Conservation (phyloP, 2,329 filamentous ascomycete genomes). For the Emmonsia crescens region DNA sequence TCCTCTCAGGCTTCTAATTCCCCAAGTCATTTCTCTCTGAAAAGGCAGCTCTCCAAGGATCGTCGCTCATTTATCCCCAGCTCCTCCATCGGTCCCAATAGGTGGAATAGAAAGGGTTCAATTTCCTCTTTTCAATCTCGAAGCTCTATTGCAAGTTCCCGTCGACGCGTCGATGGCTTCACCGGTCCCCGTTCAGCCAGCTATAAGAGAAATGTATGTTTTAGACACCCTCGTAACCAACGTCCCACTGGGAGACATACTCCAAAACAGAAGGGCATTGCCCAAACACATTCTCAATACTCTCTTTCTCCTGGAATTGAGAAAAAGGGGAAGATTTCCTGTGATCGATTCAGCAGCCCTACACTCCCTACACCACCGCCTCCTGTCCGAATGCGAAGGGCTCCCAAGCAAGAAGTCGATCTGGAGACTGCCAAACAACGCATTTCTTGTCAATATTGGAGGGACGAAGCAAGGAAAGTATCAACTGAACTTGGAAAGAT, state of each 20-base stretch:
- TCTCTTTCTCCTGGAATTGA: constrained; percentile 13
- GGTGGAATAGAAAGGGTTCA: constrained; percentile 24
- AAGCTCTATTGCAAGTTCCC: constrained; percentile 39
- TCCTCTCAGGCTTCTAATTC: background rate
- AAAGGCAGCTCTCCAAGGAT: background rate
- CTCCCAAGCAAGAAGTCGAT: constrained; percentile 18
- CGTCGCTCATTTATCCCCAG: background rate
- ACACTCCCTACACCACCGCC: constrained; percentile 31
- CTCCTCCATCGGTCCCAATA: constrained; percentile 18
- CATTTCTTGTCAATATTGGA: constrained; percentile 43
- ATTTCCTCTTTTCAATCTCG: constrained; percentile 34
- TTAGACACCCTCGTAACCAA: constrained; percentile 43
- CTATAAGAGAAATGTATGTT: constrained; percentile 53
- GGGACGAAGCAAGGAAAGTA: constrained; percentile 71
- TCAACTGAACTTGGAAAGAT: constrained; percentile 79
- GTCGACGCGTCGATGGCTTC: constrained; percentile 26
- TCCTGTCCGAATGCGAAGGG: constrained; percentile 24
- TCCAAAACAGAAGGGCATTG: constrained; percentile 17
- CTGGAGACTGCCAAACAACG: constrained; percentile 33
- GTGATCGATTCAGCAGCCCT: constrained; percentile 26
- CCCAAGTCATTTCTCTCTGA: background rate
- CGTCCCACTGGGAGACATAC: constrained; percentile 20
- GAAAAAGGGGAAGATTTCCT: constrained; percentile 6
- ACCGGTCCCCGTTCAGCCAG: constrained; percentile 37
- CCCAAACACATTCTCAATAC: constrained; percentile 17